These are phyloP conservation scores for Russula emetica DNA, from an alignment of 768 basidiomycete species.

Conservation along the genomic window DNA sequence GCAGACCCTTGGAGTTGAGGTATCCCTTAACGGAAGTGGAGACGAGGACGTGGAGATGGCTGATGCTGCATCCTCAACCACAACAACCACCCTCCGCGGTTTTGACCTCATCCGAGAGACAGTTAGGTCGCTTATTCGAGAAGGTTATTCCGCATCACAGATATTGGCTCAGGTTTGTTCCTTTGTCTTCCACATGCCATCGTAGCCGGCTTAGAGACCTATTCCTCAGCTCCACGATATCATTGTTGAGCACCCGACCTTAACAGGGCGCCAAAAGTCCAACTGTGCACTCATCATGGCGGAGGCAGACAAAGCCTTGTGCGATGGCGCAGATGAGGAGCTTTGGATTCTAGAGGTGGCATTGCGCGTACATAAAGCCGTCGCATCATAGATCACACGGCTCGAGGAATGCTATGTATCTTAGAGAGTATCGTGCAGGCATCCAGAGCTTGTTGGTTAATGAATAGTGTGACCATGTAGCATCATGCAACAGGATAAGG, in stretches of 20 bases:
- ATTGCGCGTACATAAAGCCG: slow-evolving; percentile 66
- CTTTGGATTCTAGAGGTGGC: slow-evolving; percentile 89
- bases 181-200: slow-evolving; percentile 23
- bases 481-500: background rate
- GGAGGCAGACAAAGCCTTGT: slow-evolving; percentile 92
- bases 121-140: slow-evolving; percentile 72
- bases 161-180: slow-evolving; percentile 74
- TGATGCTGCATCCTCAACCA: slow-evolving; percentile 24
- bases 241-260: slow-evolving; percentile 73
- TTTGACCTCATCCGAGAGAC: slow-evolving; percentile 64
- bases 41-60: slow-evolving; percentile 50
- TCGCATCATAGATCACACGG: slow-evolving; percentile 32
- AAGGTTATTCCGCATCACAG: slow-evolving; percentile 92
- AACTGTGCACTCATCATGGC: slow-evolving; percentile 79
- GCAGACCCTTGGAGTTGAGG: slow-evolving; percentile 65
- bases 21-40: slow-evolving; percentile 35
- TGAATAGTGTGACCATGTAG: background rate
- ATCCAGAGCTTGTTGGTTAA: background rate
- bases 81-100: slow-evolving; percentile 35
- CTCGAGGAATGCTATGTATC: slow-evolving; percentile 5
- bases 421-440: background rate
- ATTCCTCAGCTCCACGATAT: slow-evolving; percentile 78
- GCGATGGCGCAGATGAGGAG: slow-evolving; percentile 96
- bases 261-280: slow-evolving; percentile 78
- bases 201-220: slow-evolving; percentile 29